Conservation (phyloP, 805 yeast genomes). For the Pichia thaimueangensis region DNA sequence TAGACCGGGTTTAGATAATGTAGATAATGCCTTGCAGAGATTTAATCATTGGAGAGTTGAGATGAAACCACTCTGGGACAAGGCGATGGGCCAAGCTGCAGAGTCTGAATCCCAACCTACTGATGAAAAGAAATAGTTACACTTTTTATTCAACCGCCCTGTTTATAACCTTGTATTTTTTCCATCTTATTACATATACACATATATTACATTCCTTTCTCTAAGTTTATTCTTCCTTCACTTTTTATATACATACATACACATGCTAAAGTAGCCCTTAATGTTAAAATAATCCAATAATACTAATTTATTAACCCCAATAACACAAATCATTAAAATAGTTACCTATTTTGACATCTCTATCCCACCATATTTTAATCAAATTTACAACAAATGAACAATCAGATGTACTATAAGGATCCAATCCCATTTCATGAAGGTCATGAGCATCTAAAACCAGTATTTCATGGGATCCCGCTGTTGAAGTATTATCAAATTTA, state of each 20-base stretch:
- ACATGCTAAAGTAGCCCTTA: too few species aligned
- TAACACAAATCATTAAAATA: slow-evolving; percentile 30
- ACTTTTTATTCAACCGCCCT: background rate
- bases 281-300: background rate
- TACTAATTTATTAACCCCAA: slow-evolving; percentile 2
- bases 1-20: slow-evolving; percentile 83
- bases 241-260: background rate
- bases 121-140: background rate
- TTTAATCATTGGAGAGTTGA: slow-evolving; percentile 48
- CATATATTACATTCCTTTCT: too few species aligned
- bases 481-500: slow-evolving; percentile 26
- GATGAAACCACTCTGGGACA: slow-evolving; percentile 54
- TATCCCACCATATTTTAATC: slow-evolving; percentile 42
- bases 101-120: background rate
- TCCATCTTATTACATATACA: background rate
- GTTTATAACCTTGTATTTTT: background rate
- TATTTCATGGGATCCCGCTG: background rate
- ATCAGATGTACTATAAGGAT: slow-evolving; percentile 44
- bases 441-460: slow-evolving; percentile 30
- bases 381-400: slow-evolving; percentile 38
- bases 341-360: slow-evolving; percentile 35
- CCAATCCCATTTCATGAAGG: slow-evolving; percentile 51
- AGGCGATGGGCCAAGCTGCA: slow-evolving; percentile 56
- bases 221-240: background rate
- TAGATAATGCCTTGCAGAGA: slow-evolving; percentile 61